Percentiles rank a stretch among this genome's conserved stretches.
Conservation (phyloP, 73 alveolate species). For the Halteria grandinella region DNA sequence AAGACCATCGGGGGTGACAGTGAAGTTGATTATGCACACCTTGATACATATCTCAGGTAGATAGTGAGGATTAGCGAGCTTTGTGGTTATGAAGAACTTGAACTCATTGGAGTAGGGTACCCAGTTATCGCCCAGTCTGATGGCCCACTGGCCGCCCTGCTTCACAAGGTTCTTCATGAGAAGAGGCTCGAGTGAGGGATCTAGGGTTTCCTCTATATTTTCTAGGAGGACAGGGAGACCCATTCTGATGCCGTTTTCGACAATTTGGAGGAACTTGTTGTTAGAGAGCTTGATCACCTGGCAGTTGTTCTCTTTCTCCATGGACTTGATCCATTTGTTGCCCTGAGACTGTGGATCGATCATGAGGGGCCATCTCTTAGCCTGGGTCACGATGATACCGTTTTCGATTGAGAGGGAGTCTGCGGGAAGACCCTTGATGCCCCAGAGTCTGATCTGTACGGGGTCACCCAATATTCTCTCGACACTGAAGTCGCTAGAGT, state of each 20-base stretch:
- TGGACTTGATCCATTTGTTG: conserved; percentile 98
- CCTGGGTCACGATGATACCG: conserved; percentile 96
- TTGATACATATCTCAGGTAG: conserved; percentile 99
- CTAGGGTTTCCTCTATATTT: conserved; percentile 98
- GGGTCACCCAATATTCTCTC: conserved; percentile 96
- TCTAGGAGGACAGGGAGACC: conserved; percentile 98
- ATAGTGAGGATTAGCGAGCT: conserved; percentile 99
- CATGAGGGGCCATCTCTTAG: conserved; percentile 99
- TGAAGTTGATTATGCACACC: conserved; percentile 99
- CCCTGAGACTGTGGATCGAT: conserved; percentile 99
- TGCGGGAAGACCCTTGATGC: conserved; percentile 92
- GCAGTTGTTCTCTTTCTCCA: conserved; percentile 93
- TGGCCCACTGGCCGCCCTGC: conserved; percentile 91
- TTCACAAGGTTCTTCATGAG: conserved; percentile 94
- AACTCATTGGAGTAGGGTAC: conserved; percentile 97
- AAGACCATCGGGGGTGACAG: conserved; percentile 99
- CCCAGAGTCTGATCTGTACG: conserved; percentile 95
- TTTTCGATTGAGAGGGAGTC: conserved; percentile 99
- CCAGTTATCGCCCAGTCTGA: conserved; percentile 97
- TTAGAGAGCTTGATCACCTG: conserved; percentile 94
- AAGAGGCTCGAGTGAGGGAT: conserved; percentile 99
- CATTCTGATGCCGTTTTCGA: conserved; percentile 97
- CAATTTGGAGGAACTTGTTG: conserved; percentile 94
- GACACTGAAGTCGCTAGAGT: conserved; percentile 79
- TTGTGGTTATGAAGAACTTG: conserved; percentile 98